These are phyloP conservation scores for Pterocarpus santalinus DNA, from an alignment of 306 rosid species.

Conservation along the genomic window DNA sequence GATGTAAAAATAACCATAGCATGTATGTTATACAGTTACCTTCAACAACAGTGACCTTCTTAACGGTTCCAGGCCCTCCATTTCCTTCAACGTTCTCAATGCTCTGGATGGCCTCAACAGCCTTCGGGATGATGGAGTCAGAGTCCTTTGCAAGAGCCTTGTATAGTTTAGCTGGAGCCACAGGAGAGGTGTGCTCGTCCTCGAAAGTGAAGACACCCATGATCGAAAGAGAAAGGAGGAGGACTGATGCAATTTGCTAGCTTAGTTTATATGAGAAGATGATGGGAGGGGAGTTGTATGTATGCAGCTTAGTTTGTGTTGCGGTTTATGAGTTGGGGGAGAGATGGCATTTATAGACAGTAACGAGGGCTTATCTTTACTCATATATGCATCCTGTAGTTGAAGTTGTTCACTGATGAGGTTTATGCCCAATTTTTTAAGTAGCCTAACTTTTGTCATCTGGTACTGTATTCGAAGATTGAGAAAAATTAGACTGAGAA, in stretches of 20 bases:
- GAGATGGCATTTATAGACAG: not conserved
- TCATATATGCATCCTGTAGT: not conserved
- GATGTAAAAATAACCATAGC: no score
- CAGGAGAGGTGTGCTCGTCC: not conserved
- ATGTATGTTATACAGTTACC: conserved; percentile 6
- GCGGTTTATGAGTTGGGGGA: no score
- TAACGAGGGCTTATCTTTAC: not conserved
- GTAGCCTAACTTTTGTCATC: not conserved
- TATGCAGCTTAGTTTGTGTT: no score
- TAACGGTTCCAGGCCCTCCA: conserved; percentile 59
- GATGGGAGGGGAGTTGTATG: no score
- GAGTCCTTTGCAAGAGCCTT: conserved; percentile 38
- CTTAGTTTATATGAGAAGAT: not conserved
- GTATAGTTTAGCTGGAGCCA: conserved; percentile 32
- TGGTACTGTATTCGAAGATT: not conserved
- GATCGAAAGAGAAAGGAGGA: not conserved
- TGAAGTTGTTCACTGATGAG: not conserved
- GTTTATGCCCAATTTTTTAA: not conserved
- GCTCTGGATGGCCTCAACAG: not conserved
- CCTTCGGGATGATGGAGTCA: conserved; percentile 44
- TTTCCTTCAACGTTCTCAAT: conserved; percentile 50
- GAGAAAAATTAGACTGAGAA: no score
- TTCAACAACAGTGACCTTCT: conserved; percentile 40
- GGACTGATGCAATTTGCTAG: not conserved
- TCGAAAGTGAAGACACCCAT: conserved; percentile 37